Percentiles rank a stretch among this genome's conserved stretches.
phyloP scores from a whole-genome alignment of 176 grass and related monocot genomes.

The Bothriochloa decipiens region DNA sequence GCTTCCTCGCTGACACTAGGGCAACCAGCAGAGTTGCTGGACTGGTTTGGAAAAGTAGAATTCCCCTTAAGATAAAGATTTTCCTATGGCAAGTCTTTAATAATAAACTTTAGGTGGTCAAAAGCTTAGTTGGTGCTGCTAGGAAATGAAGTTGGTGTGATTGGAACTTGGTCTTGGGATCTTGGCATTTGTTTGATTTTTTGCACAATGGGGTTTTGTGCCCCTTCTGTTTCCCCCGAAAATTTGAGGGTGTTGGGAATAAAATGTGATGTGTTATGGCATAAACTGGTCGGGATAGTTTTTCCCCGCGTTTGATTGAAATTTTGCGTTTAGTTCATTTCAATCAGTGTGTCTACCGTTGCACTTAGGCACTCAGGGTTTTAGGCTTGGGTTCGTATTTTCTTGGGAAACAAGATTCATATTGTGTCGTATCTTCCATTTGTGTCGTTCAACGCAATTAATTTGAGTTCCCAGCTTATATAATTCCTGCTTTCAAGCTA shows the following conservation, averaged over 20 bases:
- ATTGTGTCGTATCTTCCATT: neutral
- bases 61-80: no score
- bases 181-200: neutral
- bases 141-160: neutral
- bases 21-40: no score
- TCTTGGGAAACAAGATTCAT: neutral
- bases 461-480: constrained; percentile 12
- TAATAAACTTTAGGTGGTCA: no score
- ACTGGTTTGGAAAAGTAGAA: no score
- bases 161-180: neutral
- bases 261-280: neutral
- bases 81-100: no score
- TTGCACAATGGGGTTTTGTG: neutral
- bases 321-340: neutral
- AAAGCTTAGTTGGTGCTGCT: no score
- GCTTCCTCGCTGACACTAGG: no score
- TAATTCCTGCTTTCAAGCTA: neutral
- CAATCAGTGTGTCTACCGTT: neutral
- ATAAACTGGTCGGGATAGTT: neutral
- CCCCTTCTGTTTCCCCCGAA: neutral
- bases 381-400: constrained; percentile 7
- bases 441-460: neutral
- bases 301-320: neutral
- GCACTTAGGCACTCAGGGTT: neutral
- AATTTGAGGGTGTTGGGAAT: neutral